Base-by-base conservation (phyloP, 352 stramenopile species). In the Pythium vanterpoolii region DNA sequence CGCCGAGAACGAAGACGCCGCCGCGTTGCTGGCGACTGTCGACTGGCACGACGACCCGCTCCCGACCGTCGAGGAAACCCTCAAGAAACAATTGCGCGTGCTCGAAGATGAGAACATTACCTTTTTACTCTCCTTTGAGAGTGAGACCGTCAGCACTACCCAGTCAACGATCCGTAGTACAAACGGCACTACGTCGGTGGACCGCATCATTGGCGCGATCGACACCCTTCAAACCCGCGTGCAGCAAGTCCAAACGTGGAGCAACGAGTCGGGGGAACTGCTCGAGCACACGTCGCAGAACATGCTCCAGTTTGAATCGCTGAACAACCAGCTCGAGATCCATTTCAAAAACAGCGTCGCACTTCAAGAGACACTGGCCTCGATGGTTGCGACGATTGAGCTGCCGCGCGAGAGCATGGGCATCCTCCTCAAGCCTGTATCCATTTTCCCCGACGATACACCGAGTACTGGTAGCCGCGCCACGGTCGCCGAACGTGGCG, bases 301-400 rank as follows among this genome's bases (percentile, higher is more conserved):
- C 56, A 89, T 92, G 78, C 54, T 78, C 27, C 83, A 92, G 52
- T 92, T 92, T 27, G 83, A 92, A 56, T 69, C 79, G 19, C 71
- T 87, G 43, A 92, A 92, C 52, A 92, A 89, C 54, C 78, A 92
- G 27, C 64, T 92, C 34, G 83, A 92, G 54, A 69, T 92, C 49
- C 72, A 90, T 50, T 92, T 89, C 63, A 88, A 88, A 57, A 91
- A 91, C 71, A 87, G 68, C 36, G 79, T 89, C 10, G 69, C 79
- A 18, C 66, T 91, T 1, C 68, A 90, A 31, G 68, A 89, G 24
- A 68, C 69, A 26, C 66, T 91, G 7, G 63, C 71, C n/a, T 53
- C 64, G 13, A 66, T 88, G 62, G 73, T 91, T 56, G 36, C 47
- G 3, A 60, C 60, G n/a, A 73, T 88, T 34, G 75, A 87, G 18